Evolutionary conservation across 345 rosid genomes (phyloP), one percentile per base, ranked within the genome.

Genomic region (Eucalyptus virginea): DNA sequence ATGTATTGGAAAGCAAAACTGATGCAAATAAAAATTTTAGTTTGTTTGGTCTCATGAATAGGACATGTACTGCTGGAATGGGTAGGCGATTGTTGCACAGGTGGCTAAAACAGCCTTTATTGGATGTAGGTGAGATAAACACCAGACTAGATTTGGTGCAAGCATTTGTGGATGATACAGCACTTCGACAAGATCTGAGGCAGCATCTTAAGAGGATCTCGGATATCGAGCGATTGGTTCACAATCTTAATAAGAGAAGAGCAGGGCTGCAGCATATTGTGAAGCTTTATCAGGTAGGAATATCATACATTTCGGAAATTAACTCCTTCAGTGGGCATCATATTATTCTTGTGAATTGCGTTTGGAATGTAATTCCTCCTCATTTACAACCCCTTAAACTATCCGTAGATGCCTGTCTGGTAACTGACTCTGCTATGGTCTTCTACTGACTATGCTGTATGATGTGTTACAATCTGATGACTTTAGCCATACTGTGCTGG

Each of bases 11-110:
- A 92, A 97, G 95, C 92, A 98, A 96, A 95, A 95, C 98, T 51
- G 99, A 97, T 91, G 98, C 98, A 86, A 98, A 97, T 92, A 98
- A 97, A 91, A 97, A 95, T 89, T 98, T 97, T 90, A 98, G 99
- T 94, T 94, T 98, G 92, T 95, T 96, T 90, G 99, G 99, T 94
- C 97, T 98, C 52, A 94, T 98, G 98, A 98, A 97, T 93, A 96
- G 99, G 93, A 98, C 99, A 32, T 97, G 99, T 90, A 96, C 99
- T 51, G 96, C 97, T 92, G 99, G 99, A 37, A 98, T 98, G 99
- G 99, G 99, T 47, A 97, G 96, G 88, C 93, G 99, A 91, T 92
- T 98, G 91, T 95, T 98, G 93, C 98, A 96, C 91, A 92, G 94
- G 96, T 98, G 99, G 99, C 94, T 98, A 80, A 98, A 97, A 91